A percentile compares a stretch with the other conserved stretches of the same genome.
Conservation (phyloP, 306 rosid species). For the Ammopiptanthus mongolicus region DNA sequence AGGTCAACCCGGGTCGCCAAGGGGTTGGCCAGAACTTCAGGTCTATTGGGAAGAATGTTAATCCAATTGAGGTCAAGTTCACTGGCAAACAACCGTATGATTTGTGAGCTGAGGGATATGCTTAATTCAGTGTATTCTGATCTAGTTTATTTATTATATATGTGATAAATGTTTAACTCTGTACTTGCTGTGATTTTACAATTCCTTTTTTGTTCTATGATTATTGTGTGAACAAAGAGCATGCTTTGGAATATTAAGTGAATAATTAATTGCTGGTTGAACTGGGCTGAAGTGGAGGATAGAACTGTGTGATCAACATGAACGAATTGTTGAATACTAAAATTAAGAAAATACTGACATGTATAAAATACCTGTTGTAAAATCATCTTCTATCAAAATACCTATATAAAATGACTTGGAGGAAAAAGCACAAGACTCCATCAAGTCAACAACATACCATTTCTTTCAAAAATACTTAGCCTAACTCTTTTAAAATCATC, state of each 20-base stretch:
- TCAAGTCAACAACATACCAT: too few species aligned
- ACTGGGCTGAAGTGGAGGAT: neutral
- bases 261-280: neutral
- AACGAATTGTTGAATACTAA: neutral
- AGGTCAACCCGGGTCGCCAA: constrained; percentile 90
- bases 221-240: neutral
- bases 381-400: too few species aligned
- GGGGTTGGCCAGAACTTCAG: constrained; percentile 85
- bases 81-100: constrained; percentile 89
- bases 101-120: constrained; percentile 26
- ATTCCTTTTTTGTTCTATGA: neutral
- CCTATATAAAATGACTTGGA: too few species aligned
- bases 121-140: neutral
- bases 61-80: constrained; percentile 92
- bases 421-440: too few species aligned
- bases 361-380: too few species aligned
- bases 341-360: neutral
- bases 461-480: too few species aligned
- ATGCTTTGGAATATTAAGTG: neutral
- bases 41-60: constrained; percentile 92
- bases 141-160: constrained; percentile 7
- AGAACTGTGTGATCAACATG: neutral
- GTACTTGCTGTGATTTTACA: neutral
- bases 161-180: constrained; percentile 13
- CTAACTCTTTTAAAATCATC: too few species aligned